Evolutionary conservation across 345 rosid species (phyloP).

Genomic region (Populus simonii): DNA sequence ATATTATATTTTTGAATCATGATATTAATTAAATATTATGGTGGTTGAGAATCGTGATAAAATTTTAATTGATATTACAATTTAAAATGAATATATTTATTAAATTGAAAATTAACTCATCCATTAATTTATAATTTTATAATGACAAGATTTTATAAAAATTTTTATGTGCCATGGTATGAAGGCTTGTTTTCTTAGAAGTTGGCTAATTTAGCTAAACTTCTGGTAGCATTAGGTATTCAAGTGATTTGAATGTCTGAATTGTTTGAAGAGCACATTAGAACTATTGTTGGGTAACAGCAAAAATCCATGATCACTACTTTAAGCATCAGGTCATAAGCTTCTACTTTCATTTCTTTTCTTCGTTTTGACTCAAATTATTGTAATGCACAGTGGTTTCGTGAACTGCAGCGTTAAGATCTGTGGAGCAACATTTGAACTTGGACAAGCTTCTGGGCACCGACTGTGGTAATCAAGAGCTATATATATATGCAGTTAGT

Average conservation of each 20-base stretch:
- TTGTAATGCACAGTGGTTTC: slow-evolving; percentile 92
- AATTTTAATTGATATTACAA: too few species aligned
- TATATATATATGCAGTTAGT: neutral
- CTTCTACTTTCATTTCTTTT: slow-evolving; percentile 17
- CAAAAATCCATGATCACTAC: neutral
- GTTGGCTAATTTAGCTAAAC: neutral
- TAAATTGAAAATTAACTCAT: too few species aligned
- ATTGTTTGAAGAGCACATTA: neutral
- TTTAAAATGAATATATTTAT: too few species aligned
- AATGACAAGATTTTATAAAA: too few species aligned
- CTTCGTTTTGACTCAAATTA: slow-evolving; percentile 53
- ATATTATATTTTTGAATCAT: too few species aligned
- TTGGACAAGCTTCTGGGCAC: slow-evolving; percentile 96
- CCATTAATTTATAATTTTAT: too few species aligned
- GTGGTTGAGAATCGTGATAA: too few species aligned
- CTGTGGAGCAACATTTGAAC: slow-evolving; percentile 80
- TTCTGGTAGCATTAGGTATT: neutral
- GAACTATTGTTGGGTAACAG: neutral
- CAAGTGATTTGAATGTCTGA: neutral
- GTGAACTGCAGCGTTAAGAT: slow-evolving; percentile 91
- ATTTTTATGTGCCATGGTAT: neutral
- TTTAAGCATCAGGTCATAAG: neutral
- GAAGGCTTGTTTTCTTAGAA: neutral
- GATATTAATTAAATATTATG: too few species aligned
- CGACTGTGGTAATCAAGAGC: slow-evolving; percentile 66